phyloP scores from a whole-genome alignment of 768 basidiomycete genomes.

The Hemileccinum rubropunctum region DNA sequence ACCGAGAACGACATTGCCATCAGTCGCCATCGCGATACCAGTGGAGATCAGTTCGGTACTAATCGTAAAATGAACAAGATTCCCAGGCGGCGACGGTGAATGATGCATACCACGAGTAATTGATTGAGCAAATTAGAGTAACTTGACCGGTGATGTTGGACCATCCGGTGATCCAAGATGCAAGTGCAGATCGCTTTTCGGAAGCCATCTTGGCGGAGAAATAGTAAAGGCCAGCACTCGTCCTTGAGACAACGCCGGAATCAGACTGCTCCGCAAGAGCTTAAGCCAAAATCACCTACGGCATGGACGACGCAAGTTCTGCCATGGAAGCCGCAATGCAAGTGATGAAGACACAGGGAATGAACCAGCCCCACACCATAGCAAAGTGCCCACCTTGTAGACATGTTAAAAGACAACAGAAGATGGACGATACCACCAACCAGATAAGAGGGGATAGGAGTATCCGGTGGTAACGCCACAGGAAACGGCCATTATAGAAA shows the following conservation, averaged over 20 bases:
- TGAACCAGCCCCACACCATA: constrained; percentile 24
- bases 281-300: constrained; percentile 8
- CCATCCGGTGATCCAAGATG: constrained; percentile 30
- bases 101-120: constrained; percentile 19
- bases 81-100: not conserved
- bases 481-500: constrained; percentile 22
- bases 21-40: constrained; percentile 14
- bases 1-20: too few species aligned
- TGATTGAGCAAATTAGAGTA: constrained; percentile 23
- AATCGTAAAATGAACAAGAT: too few species aligned
- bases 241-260: constrained; percentile 4
- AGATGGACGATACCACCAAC: not conserved
- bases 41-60: constrained; percentile 14
- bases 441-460: constrained; percentile 14
- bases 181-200: constrained; percentile 22
- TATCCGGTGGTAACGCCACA: constrained; percentile 20
- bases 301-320: constrained; percentile 20
- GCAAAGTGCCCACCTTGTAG: constrained; percentile 19
- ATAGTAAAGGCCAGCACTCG: constrained; percentile 26
- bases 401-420: too few species aligned
- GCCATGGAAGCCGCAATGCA: constrained; percentile 21
- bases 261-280: too few species aligned
- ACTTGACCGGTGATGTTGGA: constrained; percentile 27
- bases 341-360: constrained; percentile 17
- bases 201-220: constrained; percentile 29